These are phyloP conservation scores for Cordyceps cateniannulata DNA, from an alignment of 2,329 filamentous ascomycete species.

Conservation along the genomic window DNA sequence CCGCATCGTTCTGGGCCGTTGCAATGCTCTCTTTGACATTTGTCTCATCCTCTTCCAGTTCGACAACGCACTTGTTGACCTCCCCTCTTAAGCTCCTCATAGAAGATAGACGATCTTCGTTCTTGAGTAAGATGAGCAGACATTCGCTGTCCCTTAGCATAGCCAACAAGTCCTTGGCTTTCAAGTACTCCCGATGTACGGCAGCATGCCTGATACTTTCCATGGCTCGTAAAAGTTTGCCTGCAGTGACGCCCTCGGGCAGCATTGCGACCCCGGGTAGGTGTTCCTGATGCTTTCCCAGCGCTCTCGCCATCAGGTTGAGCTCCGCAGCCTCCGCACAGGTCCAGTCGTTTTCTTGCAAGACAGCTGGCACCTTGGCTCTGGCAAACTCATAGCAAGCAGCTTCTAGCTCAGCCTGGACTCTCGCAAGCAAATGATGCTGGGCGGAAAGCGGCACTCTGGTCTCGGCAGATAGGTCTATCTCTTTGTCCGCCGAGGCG, in stretches of 20 bases:
- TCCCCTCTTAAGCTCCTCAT: not conserved
- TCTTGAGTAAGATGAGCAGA: not conserved
- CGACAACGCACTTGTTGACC: not conserved
- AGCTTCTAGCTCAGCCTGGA: not conserved
- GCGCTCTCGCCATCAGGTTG: not conserved
- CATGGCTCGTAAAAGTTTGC: not conserved
- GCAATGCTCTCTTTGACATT: not conserved
- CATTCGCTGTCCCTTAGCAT: slow-evolving; percentile 1
- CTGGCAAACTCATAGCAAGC: not conserved
- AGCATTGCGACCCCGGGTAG: not conserved
- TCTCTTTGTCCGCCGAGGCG: not conserved
- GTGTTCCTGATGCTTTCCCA: not conserved
- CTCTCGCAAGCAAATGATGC: not conserved
- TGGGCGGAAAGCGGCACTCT: not conserved
- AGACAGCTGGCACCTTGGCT: not conserved
- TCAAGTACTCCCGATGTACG: not conserved
- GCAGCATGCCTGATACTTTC: not conserved
- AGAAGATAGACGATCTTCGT: not conserved
- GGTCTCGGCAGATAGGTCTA: not conserved
- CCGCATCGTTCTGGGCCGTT: not conserved
- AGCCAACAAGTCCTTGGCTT: not conserved
- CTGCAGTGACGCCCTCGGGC: not conserved
- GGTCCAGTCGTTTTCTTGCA: not conserved
- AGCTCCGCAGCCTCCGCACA: not conserved
- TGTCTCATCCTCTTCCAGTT: not conserved